phyloP scores from a whole-genome alignment of 2,329 filamentous ascomycete species.

The Penicillium sp. region DNA sequence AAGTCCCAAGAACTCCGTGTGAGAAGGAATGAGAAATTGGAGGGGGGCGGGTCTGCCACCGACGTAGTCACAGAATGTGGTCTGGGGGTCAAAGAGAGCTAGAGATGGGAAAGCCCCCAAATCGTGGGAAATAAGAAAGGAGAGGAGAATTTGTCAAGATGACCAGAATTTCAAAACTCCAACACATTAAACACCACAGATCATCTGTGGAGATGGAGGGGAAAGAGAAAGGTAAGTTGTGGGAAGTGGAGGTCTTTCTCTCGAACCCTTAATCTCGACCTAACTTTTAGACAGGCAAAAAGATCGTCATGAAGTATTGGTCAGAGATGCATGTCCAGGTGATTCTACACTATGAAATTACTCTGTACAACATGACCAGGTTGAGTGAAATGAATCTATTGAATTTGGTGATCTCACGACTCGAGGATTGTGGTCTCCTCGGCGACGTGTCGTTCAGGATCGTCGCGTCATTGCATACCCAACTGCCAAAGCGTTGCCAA shows the following conservation, averaged over 20 bases:
- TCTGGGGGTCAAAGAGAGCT: neutral
- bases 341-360: neutral
- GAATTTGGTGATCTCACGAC: slow-evolving; percentile 7
- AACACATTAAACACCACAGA: neutral
- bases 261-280: neutral
- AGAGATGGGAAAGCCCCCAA: neutral
- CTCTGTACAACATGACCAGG: neutral
- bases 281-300: neutral
- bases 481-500: slow-evolving; percentile 11
- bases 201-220: neutral
- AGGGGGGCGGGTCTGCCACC: slow-evolving; percentile 1
- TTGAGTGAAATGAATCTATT: neutral
- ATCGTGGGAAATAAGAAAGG: neutral
- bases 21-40: neutral
- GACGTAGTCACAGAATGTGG: neutral
- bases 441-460: slow-evolving; percentile 15
- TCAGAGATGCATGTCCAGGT: neutral
- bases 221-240: neutral
- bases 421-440: slow-evolving; percentile 19
- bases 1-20: neutral
- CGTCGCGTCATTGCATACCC: slow-evolving; percentile 24
- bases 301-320: slow-evolving; percentile 3
- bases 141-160: neutral
- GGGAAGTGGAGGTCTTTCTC: slow-evolving; percentile 3
- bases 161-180: neutral